A percentile compares a stretch with the other conserved stretches of the same genome.
Conservation (phyloP, 768 basidiomycete genomes). For the Trametes coccinea region DNA sequence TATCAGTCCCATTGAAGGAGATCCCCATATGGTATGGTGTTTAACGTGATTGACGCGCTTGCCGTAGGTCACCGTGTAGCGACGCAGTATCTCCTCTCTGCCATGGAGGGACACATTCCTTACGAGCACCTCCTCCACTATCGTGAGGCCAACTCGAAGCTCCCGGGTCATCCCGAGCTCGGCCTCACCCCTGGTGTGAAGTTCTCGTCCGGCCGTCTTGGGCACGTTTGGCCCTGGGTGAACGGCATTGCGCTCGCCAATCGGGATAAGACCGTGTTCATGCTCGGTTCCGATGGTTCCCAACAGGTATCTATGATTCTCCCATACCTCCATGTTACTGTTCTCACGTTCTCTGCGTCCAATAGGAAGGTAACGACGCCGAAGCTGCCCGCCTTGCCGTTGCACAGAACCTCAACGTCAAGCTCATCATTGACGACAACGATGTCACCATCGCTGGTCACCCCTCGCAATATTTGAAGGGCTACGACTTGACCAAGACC, state of each 20-base stretch:
- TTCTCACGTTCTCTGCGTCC: background rate
- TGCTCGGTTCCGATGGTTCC: conserved; percentile 86
- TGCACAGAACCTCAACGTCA: conserved; percentile 80
- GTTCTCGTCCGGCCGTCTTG: conserved; percentile 91
- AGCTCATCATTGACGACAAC: conserved; percentile 87
- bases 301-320: conserved; percentile 49
- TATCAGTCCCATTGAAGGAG: background rate
- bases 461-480: conserved; percentile 82
- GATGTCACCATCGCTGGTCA: conserved; percentile 93
- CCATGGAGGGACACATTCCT: conserved; percentile 70
- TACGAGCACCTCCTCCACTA: conserved; percentile 81
- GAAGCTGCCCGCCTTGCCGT: conserved; percentile 88
- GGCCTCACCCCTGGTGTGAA: conserved; percentile 91
- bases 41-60: conserved; percentile 5
- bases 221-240: conserved; percentile 88
- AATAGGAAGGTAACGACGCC: conserved; percentile 78
- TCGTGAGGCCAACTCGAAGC: conserved; percentile 81
- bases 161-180: conserved; percentile 88
- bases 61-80: conserved; percentile 81
- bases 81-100: conserved; percentile 83
- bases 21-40: no score
- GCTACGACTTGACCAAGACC: conserved; percentile 70
- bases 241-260: conserved; percentile 85
- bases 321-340: background rate
- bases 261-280: conserved; percentile 74